Conservation (phyloP, 2,329 filamentous ascomycete species). For the Colletotrichum magnum region DNA sequence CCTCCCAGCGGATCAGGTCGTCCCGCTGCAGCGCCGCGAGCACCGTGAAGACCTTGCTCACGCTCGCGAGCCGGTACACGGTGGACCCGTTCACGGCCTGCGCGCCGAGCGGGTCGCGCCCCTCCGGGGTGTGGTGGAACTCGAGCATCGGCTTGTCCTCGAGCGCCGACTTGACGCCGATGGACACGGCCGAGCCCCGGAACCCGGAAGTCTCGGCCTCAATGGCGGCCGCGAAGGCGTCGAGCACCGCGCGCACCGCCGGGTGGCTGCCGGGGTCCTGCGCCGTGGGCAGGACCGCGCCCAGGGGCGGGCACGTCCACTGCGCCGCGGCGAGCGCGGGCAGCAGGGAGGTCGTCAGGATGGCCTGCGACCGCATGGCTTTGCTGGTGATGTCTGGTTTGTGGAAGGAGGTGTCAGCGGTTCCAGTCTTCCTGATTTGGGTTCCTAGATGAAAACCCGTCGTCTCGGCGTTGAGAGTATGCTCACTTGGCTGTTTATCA, state of each 20-base stretch:
- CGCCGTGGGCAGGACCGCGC: conserved; percentile 34
- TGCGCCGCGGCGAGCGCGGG: conserved; percentile 8
- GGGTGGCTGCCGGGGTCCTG: conserved; percentile 34
- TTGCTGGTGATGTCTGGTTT: too few species aligned
- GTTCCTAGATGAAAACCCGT: too few species aligned
- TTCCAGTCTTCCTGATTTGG: too few species aligned
- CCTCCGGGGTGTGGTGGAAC: conserved; percentile 45
- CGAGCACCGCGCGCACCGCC: conserved; percentile 28
- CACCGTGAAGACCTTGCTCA: conserved; percentile 54
- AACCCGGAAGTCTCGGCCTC: conserved; percentile 29
- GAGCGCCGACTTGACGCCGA: conserved; percentile 45
- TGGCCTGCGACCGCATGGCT: conserved; percentile 11
- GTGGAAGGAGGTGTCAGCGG: too few species aligned
- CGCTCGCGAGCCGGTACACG: conserved; percentile 57
- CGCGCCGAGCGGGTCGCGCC: conserved; percentile 43
- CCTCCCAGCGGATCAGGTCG: conserved; percentile 48
- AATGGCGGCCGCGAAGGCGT: conserved; percentile 27
- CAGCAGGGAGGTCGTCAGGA: conserved; percentile 2
- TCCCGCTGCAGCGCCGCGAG: conserved; percentile 37
- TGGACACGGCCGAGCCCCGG: conserved; percentile 46
- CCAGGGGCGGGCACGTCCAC: conserved; percentile 36
- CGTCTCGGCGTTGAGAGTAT: too few species aligned
- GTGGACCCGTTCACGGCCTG: conserved; percentile 48
- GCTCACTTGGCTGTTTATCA: too few species aligned
- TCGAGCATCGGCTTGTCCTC: conserved; percentile 46